Evolutionary conservation across 495 filamentous ascomycete genomes (phyloP), one percentile per base, ranked within the genome.

Genomic region (Viridothelium virens): DNA sequence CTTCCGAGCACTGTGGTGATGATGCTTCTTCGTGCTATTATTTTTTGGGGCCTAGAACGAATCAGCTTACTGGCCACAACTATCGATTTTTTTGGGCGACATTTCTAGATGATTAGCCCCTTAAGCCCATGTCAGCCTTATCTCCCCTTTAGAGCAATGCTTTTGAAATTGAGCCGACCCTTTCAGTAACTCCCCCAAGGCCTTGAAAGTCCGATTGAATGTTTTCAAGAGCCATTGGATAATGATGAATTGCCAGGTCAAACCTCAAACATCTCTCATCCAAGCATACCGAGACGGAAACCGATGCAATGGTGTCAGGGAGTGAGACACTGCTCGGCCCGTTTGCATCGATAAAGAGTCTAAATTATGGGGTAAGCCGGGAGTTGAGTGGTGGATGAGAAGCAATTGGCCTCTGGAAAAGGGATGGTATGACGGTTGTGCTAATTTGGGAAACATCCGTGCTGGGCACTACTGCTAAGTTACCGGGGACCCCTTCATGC

Each of bases 241-340:
- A 36, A 18, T 36, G 7, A 6, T 4, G 18, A 59, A 36, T 18
- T 18, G 47, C 36, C 53, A 36, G 4, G 2, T 44, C 39, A 44
- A 44, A 5, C 31, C 53, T 59, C 14, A 9, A 9, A 6, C 9
- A 6, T 18, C 53, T 5, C 5, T 9, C 5, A 4, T 9, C n/a
- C n/a, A 4, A 36, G 4, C 53, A n/a, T 6, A 59, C 5, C 18
- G 3, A 53, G 25, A 53, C 4, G 25, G 41, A 46, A 14, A 33
- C 4, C n/a, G n/a, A 36, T 59, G 18, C 18, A 4, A 36, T n/a
- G 18, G 6, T 36, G 53, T 59, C 53, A 18, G 53, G 36, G 18
- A 36, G 53, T 59, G 53, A 59, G 53, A 59, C 53, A 36, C 36
- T 59, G 53, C 18, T 59, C 53, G 53, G 53, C 53, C 53, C 53